Conservation (phyloP, 2,329 filamentous ascomycete genomes). For the Fonsecaea pedrosoi region DNA sequence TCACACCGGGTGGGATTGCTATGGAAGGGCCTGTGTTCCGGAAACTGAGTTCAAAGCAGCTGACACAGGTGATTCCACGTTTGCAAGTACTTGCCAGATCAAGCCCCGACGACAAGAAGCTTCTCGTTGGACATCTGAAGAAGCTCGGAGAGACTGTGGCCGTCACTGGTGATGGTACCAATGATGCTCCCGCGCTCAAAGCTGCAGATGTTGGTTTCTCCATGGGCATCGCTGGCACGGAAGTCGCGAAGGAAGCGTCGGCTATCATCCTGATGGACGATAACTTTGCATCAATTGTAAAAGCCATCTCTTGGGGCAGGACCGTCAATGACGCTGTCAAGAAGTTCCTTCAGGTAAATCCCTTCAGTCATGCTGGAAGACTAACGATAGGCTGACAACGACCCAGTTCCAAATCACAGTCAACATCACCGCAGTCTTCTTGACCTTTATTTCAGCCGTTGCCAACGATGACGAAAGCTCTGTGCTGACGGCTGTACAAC, state of each 20-base stretch:
- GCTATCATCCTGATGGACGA: conserved; percentile 88
- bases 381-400: background rate
- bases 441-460: conserved; percentile 68
- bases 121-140: conserved; percentile 73
- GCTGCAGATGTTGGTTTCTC: conserved; percentile 83
- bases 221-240: conserved; percentile 83
- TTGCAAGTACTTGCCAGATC: conserved; percentile 76
- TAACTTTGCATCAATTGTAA: conserved; percentile 85
- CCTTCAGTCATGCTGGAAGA: background rate
- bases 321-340: conserved; percentile 79
- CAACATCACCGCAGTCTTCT: conserved; percentile 69
- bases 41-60: conserved; percentile 70
- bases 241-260: conserved; percentile 84
- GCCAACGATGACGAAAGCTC: conserved; percentile 61
- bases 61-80: conserved; percentile 70
- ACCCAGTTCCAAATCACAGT: conserved; percentile 63
- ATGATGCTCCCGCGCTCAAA: conserved; percentile 83
- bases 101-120: conserved; percentile 77
- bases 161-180: conserved; percentile 83
- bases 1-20: conserved; percentile 70
- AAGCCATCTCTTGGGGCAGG: conserved; percentile 80
- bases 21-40: conserved; percentile 82
- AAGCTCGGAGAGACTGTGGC: conserved; percentile 78
- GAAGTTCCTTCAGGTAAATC: conserved; percentile 65
- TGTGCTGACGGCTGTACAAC: conserved; percentile 68